Base-by-base conservation (phyloP, 2,329 filamentous ascomycete species). In the Aureobasidium lini region DNA sequence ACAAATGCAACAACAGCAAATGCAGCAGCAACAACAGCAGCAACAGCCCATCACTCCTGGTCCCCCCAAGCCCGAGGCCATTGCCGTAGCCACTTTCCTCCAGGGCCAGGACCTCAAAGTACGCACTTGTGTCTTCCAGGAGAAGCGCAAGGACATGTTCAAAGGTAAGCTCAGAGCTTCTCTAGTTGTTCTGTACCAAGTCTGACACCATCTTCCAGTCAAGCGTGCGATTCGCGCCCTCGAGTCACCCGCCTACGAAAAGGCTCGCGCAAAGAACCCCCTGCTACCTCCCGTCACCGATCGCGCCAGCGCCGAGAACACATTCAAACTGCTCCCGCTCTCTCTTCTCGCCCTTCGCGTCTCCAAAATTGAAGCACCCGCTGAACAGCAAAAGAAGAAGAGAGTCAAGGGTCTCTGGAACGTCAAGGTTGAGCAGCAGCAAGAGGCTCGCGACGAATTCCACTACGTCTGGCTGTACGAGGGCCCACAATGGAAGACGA, bases 381-480 rank as follows among this genome's bases (percentile, higher is more conserved):
- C 86, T 59, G 89, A 87, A 58, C 76, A 76, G 59, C 78, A 81
- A 66, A 90, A 91, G 77, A 82, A 85, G 64, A 97, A 96, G 81
- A 87, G 91, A 57, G 82, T 94, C 70, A 99, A 99, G 81, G 94
- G 94, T 29, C 84, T 94, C 32, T 99, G 94, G 94, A 96, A 86
- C 3, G 94, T 99, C 63, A 87, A 86, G 71, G 93, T 99, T 66
- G 92, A 96, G 75, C 91, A 93, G 68, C 93, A 99, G 75, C 94
- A 99, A 75, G 93, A 97, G 69, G 87, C 87, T 60, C 77, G 77
- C 50, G 89, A 94, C 60, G 89, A 93, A 40, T 85, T 94, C 81
- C 93, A 99, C 79, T 99, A 97, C 71, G 87, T 93, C 62, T 99
- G 93, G 91, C 79, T 99, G 58, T 97, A 92, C 74, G 94, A 99